phyloP scores from a whole-genome alignment of 768 basidiomycete species.

The Russula abietina region DNA sequence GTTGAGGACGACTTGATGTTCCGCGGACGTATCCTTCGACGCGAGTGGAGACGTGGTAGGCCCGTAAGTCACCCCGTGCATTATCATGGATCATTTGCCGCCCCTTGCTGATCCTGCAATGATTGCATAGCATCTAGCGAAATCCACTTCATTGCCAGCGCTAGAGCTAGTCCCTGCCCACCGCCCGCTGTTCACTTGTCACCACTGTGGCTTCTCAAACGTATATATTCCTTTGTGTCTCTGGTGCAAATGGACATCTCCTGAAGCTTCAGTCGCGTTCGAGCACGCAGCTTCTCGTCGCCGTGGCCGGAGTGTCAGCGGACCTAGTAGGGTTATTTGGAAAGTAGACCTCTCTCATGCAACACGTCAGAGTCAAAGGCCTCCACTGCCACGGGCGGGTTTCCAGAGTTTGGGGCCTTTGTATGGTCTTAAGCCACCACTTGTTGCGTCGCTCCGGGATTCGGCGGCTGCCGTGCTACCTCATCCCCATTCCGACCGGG shows the following conservation, averaged over 20 bases:
- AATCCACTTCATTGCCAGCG: conserved; percentile 20
- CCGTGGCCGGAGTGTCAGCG: conserved; percentile 13
- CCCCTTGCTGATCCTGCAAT: not conserved
- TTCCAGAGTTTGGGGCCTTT: not conserved
- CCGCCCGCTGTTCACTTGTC: conserved; percentile 23
- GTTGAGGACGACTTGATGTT: conserved; percentile 12
- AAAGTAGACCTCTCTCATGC: not conserved
- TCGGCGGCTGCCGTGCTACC: not conserved
- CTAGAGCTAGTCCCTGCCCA: conserved; percentile 16
- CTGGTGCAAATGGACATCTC: conserved; percentile 24
- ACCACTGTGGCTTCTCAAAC: conserved; percentile 22
- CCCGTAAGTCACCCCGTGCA: conserved; percentile 2
- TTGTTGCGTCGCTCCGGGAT: not conserved
- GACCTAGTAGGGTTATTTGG: not conserved
- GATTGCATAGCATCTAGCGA: conserved; percentile 18
- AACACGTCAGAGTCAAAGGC: not conserved
- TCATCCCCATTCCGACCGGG: not conserved
- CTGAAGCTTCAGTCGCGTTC: conserved; percentile 13
- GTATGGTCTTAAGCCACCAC: not conserved
- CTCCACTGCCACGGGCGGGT: not conserved
- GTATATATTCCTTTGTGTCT: conserved; percentile 22
- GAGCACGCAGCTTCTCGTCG: conserved; percentile 5
- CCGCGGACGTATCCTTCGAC: conserved; percentile 16
- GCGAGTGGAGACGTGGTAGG: conserved; percentile 20
- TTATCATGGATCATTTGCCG: not conserved